phyloP scores from a whole-genome alignment of 179 eudicot genomes.

The Carnegiea gigantea region DNA sequence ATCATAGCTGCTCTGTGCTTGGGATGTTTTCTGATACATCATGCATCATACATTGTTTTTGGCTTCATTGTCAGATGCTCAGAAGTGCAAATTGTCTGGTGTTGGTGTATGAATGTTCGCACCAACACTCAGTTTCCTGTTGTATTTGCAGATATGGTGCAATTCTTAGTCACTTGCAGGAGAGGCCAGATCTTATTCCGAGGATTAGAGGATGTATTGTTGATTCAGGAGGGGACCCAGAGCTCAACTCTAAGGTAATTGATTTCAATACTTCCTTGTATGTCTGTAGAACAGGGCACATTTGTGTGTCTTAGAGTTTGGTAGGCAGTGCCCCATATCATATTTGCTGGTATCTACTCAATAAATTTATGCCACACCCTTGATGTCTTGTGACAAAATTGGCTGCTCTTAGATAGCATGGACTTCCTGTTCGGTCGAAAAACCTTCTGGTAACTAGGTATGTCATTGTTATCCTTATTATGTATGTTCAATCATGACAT shows the following conservation, averaged over 20 bases:
- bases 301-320: not conserved
- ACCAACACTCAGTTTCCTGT: not conserved
- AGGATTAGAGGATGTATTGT: slow-evolving; percentile 84
- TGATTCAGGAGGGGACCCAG: slow-evolving; percentile 95
- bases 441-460: not conserved
- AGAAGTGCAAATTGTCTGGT: not conserved
- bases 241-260: slow-evolving; percentile 77
- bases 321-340: not conserved
- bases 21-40: not conserved
- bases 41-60: not conserved
- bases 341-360: not conserved
- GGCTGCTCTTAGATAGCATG: not conserved
- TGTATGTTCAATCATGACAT: too few relatives aligned
- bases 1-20: not conserved
- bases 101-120: slow-evolving; percentile 5
- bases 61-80: not conserved
- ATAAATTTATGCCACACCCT: not conserved
- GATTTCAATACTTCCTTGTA: not conserved
- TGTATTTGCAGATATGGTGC: slow-evolving; percentile 71
- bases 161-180: slow-evolving; percentile 61
- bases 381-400: not conserved
- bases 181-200: slow-evolving; percentile 58
- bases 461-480: not conserved
- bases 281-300: not conserved
- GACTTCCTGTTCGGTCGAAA: not conserved